Evolutionary conservation across 2,329 filamentous ascomycete genomes (phyloP).

Genomic region (Elsinoe australis): DNA sequence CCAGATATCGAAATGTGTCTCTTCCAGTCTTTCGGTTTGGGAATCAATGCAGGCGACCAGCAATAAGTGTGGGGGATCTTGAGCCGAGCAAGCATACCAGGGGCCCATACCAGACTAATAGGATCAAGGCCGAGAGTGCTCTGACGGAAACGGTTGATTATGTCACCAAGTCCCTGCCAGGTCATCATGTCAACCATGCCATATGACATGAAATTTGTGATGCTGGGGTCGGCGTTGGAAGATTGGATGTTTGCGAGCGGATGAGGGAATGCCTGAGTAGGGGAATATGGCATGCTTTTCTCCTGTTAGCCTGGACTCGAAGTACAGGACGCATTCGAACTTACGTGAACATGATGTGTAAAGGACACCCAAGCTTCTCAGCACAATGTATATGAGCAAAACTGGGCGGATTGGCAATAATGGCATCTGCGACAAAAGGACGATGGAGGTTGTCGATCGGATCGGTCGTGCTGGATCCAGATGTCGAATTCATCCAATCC

Average conservation of each 20-base stretch:
- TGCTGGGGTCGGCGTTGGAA: constrained; percentile 65
- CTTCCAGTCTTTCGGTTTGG: constrained; percentile 70
- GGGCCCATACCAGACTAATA: constrained; percentile 73
- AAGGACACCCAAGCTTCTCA: constrained; percentile 64
- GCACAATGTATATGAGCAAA: constrained; percentile 70
- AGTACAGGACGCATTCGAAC: neutral
- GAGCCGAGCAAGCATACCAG: constrained; percentile 67
- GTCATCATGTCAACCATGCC: constrained; percentile 85
- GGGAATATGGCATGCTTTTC: constrained; percentile 80
- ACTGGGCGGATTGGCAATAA: constrained; percentile 71
- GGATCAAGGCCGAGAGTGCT: constrained; percentile 66
- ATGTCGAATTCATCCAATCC: constrained; percentile 33
- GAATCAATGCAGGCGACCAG: constrained; percentile 74
- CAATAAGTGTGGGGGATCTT: constrained; percentile 86
- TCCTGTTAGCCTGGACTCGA: neutral
- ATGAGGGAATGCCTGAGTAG: constrained; percentile 78
- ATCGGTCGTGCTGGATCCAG: constrained; percentile 10
- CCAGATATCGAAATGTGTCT: constrained; percentile 65
- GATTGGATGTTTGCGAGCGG: constrained; percentile 76
- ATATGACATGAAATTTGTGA: constrained; percentile 79
- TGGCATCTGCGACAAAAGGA: constrained; percentile 76
- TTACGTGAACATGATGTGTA: constrained; percentile 78
- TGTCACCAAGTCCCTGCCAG: constrained; percentile 78
- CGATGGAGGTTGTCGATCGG: constrained; percentile 23
- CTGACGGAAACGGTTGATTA: constrained; percentile 76